Percentiles rank a stretch among this genome's conserved stretches.
These are phyloP conservation scores for Ogataea nitratoaversa DNA, from an alignment of 805 yeast species.

Conservation along the genomic window DNA sequence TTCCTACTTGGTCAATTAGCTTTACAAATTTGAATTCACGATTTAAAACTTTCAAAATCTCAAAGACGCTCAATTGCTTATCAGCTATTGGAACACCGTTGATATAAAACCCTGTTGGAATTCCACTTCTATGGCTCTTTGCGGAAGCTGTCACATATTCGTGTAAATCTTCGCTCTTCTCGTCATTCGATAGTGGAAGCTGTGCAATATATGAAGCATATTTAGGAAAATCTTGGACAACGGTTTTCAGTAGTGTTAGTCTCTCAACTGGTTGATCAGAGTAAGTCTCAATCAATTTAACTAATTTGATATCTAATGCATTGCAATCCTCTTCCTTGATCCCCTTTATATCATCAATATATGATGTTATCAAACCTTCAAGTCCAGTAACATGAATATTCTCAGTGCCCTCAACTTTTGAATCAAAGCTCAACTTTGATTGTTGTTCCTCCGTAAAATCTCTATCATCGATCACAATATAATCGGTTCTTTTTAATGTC, in stretches of 20 bases:
- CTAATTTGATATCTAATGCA: conserved; percentile 37
- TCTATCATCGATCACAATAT: conserved; percentile 61
- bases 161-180: conserved; percentile 5
- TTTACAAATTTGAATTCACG: conserved; percentile 28
- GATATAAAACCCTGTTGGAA: conserved; percentile 49
- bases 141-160: neutral
- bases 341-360: conserved; percentile 29
- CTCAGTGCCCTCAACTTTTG: conserved; percentile 4
- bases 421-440: conserved; percentile 23
- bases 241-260: conserved; percentile 34
- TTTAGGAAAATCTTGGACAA: conserved; percentile 54
- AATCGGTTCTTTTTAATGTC: conserved; percentile 62
- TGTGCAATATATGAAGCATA: conserved; percentile 38
- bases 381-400: neutral
- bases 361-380: conserved; percentile 16
- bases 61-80: conserved; percentile 39
- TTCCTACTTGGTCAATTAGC: conserved; percentile 28
- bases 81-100: conserved; percentile 65
- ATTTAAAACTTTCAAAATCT: conserved; percentile 36
- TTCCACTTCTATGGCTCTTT: conserved; percentile 5
- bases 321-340: conserved; percentile 31
- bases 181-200: conserved; percentile 2
- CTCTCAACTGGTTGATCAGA: conserved; percentile 23
- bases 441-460: conserved; percentile 31
- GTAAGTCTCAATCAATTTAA: conserved; percentile 34